phyloP scores from a whole-genome alignment of 1,284 basidiomycete genomes.

The Laetiporus sulphureus region DNA sequence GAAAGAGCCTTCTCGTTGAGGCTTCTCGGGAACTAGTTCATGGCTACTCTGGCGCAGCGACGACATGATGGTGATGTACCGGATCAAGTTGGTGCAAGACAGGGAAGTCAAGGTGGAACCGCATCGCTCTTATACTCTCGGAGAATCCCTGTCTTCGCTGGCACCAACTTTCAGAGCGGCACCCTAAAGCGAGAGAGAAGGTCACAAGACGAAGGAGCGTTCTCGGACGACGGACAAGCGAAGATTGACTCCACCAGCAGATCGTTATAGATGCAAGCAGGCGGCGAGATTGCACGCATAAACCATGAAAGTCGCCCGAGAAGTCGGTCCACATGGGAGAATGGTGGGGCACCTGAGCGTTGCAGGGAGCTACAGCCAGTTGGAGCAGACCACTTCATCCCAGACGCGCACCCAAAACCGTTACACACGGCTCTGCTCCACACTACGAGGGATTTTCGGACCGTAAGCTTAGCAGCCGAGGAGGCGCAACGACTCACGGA shows the following conservation, averaged over 20 bases:
- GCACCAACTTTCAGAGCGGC: slow-evolving; percentile 4
- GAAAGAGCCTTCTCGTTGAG: slow-evolving; percentile 4
- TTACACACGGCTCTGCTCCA: background rate
- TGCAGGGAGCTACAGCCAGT: slow-evolving; percentile 1
- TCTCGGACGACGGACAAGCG: no score
- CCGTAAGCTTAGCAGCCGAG: background rate
- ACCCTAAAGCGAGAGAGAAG: slow-evolving; percentile 1
- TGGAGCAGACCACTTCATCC: no score
- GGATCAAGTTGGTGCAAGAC: background rate
- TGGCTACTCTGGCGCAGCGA: background rate
- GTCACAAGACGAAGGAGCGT: slow-evolving; percentile 5
- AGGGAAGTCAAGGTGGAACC: background rate
- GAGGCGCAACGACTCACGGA: no score
- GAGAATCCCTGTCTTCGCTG: no score
- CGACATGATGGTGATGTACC: slow-evolving; percentile 6
- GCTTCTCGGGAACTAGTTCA: slow-evolving; percentile 6
- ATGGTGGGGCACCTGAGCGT: slow-evolving; percentile 2
- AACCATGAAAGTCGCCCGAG: slow-evolving; percentile 5
- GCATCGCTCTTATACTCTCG: no score
- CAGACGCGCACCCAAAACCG: no score
- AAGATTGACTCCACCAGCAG: no score
- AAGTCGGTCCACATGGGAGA: slow-evolving; percentile 1
- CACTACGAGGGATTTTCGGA: background rate
- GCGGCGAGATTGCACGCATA: no score
- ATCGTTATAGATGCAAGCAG: no score